Evolutionary conservation across 1,139 yeast species (phyloP), one percentile per base, ranked within the genome.

Genomic region (Wickerhamomyces sp.): DNA sequence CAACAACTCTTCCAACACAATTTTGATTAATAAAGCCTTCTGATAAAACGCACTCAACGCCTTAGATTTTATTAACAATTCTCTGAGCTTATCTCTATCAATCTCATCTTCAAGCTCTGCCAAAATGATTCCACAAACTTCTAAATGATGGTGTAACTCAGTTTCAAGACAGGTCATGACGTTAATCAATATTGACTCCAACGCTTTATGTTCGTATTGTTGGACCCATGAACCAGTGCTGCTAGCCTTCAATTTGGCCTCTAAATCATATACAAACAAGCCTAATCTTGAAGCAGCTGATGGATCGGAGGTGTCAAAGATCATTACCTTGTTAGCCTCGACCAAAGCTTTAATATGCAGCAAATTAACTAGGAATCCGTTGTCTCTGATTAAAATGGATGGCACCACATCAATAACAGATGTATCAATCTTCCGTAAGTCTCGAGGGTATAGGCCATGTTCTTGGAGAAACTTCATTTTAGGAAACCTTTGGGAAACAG

Each of bases 381-480:
- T 76, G 25, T 82, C 76, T 38, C 97, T 76, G 14, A 89, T 82
- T 56, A 87, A 72, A 31, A 92, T 81, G 25, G 92, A 78, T 0
- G 98, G 98, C 9, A 88, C 92, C 27, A 92, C 85, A 59, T 89
- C 96, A 45, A 86, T 81, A 21, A 86, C 74, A 0, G 95, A 87
- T 7, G 95, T 83, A 62, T 92, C 98, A 40, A 94, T 82, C 54
- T 87, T 88, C 5, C 96, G 66, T 39, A 88, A 65, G 59, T 88
- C 96, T 49, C 96, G 71, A 0, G 96, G 95, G 36, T 81, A 73
- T 30, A 88, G 63, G 26, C 85, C 85, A 55, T 87, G 88, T 45
- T 84, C 81, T 43, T 78, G 72, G 14, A 94, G 67, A 42, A 94
- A 76, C 45, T 79, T 77, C 66, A 84, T 77, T 56, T 88, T 82